Evolutionary conservation across 345 rosid genomes (phyloP).

Genomic region (Lumnitzera racemosa): DNA sequence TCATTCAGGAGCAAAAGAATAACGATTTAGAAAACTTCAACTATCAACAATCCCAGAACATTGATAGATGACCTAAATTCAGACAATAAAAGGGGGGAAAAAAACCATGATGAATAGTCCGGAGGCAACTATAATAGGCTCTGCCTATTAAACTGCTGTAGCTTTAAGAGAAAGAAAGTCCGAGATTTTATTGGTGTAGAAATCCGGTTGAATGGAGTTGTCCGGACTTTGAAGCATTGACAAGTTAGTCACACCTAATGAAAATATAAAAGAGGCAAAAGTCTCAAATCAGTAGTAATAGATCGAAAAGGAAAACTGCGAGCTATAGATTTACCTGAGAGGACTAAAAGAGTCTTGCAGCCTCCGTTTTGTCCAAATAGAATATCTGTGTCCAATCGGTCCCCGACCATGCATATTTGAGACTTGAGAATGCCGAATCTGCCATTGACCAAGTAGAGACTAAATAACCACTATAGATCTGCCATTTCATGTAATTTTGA

Average conservation of each 20-base stretch:
- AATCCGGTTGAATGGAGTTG: slow-evolving; percentile 81
- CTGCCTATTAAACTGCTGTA: slow-evolving; percentile 47
- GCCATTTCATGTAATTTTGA: neutral
- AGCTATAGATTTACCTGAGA: slow-evolving; percentile 48
- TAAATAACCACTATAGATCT: neutral
- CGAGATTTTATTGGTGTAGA: slow-evolving; percentile 73
- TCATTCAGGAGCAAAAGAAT: too few relatives aligned
- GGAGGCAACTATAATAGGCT: too few relatives aligned
- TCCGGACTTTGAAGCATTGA: slow-evolving; percentile 64
- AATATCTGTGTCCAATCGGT: slow-evolving; percentile 89
- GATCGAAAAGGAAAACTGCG: neutral
- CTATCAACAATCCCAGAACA: too few relatives aligned
- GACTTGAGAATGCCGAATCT: slow-evolving; percentile 84
- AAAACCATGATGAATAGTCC: too few relatives aligned
- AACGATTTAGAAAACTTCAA: too few relatives aligned
- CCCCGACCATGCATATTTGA: slow-evolving; percentile 98
- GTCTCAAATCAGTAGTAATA: neutral
- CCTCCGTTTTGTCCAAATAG: slow-evolving; percentile 88
- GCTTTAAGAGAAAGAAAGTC: slow-evolving; percentile 70
- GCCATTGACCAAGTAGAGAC: slow-evolving; percentile 4
- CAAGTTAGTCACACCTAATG: slow-evolving; percentile 65
- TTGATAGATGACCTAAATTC: too few relatives aligned
- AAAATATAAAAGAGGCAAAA: neutral
- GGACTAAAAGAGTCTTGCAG: slow-evolving; percentile 93
- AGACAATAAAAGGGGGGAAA: too few relatives aligned